A percentile compares a stretch with the other conserved stretches of the same genome.
Evolutionary conservation across 129 eudicot genomes (phyloP).

Genomic region (Tagetes erecta): DNA sequence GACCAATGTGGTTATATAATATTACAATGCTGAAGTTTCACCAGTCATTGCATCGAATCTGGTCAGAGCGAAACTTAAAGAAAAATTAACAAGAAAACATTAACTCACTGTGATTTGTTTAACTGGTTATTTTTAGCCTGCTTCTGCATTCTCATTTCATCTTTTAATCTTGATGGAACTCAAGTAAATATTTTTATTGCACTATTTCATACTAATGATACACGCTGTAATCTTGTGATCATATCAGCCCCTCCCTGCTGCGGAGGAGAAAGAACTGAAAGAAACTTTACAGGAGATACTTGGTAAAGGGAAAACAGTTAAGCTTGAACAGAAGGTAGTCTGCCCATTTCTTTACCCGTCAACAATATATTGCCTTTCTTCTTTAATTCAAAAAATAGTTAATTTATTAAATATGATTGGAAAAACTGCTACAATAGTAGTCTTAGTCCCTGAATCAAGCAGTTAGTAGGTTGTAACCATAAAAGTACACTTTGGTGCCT

Average conservation of each 20-base stretch:
- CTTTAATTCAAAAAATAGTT: not conserved
- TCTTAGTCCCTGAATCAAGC: not conserved
- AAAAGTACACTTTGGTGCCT: not conserved
- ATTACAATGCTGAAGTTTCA: not conserved
- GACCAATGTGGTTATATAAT: not conserved
- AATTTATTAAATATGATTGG: not conserved
- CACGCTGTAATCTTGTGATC: conserved; percentile 22
- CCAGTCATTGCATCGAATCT: not conserved
- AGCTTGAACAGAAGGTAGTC: conserved; percentile 82
- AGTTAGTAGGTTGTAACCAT: not conserved
- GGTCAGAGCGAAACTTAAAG: not conserved
- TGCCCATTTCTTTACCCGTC: not conserved
- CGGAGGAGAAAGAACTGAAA: conserved; percentile 84
- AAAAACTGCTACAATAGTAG: not conserved
- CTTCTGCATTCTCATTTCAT: not conserved
- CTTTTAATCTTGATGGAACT: not conserved
- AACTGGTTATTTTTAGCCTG: conserved; percentile 11
- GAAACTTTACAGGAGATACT: conserved; percentile 72
- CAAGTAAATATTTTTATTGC: not conserved
- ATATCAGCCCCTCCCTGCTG: conserved; percentile 77
- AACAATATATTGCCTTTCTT: not conserved
- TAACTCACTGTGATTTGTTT: conserved; percentile 3
- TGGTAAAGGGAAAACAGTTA: conserved; percentile 83
- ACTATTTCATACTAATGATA: conserved; percentile 8
- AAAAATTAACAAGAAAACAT: conserved; percentile 6